Conservation (phyloP, 345 rosid species). For the Populus alba region DNA sequence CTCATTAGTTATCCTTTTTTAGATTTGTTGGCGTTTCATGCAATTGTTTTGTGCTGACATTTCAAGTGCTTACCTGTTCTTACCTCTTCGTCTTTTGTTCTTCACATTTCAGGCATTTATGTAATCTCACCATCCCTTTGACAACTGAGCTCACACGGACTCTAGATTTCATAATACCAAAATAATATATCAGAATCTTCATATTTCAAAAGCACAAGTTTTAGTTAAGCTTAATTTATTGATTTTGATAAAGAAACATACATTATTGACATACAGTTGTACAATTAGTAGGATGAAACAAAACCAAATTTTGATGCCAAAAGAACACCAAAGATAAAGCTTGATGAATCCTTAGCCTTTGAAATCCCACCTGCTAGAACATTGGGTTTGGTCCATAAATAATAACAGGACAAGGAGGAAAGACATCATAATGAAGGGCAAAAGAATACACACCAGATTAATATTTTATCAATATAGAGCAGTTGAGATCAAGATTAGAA, state of each 20-base stretch:
- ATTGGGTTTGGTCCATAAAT: background rate
- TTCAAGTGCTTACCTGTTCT: background rate
- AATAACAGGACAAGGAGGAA: background rate
- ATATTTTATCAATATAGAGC: background rate
- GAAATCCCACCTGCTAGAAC: background rate
- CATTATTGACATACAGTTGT: no score
- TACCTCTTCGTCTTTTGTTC: background rate
- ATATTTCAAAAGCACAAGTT: background rate
- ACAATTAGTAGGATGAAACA: no score
- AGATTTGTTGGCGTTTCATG: background rate
- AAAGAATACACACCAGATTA: background rate
- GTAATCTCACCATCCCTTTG: background rate
- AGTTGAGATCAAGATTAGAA: background rate
- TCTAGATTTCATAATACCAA: background rate
- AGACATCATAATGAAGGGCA: background rate
- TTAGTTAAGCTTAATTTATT: background rate
- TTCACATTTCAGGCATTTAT: background rate
- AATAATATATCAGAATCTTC: background rate
- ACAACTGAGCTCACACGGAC: background rate
- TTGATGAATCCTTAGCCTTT: background rate
- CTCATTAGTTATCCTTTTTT: background rate
- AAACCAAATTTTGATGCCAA: background rate
- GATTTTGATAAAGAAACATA: no score
- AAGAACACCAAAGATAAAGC: background rate
- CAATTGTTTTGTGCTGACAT: background rate